phyloP scores from a whole-genome alignment of 352 stramenopile species.

The Globisporangium lucens region DNA sequence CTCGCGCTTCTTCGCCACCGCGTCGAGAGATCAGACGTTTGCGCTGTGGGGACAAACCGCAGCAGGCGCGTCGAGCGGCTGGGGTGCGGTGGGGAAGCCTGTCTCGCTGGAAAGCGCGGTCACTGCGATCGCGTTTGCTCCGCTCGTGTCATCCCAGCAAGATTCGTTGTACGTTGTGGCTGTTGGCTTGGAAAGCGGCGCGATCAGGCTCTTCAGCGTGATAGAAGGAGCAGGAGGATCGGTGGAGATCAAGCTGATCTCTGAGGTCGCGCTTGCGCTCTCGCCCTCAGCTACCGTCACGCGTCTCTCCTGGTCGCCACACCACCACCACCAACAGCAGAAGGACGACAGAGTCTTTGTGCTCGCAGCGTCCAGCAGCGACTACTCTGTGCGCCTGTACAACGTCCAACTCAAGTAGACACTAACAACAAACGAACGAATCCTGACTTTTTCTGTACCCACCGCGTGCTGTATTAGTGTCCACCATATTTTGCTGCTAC shows the following conservation, averaged over 20 bases:
- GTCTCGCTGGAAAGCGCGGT: conserved; percentile 41
- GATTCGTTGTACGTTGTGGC: conserved; percentile 34
- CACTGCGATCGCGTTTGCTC: conserved; percentile 61
- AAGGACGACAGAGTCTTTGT: not conserved
- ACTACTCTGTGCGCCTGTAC: conserved; percentile 58
- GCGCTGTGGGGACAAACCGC: conserved; percentile 38
- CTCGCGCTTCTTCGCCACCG: conserved; percentile 51
- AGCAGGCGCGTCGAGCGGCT: conserved; percentile 13
- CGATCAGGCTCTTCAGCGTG: conserved; percentile 39
- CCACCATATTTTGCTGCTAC: conserved; percentile 16
- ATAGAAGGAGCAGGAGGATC: not conserved
- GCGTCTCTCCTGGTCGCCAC: conserved; percentile 46
- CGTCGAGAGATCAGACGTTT: conserved; percentile 64
- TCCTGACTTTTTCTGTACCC: not conserved
- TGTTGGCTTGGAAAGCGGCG: conserved; percentile 58
- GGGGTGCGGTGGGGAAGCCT: conserved; percentile 18
- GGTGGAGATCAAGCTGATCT: conserved; percentile 14
- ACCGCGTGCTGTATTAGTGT: not conserved
- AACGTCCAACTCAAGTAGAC: conserved; percentile 23
- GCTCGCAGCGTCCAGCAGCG: conserved; percentile 43
- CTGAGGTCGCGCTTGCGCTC: conserved; percentile 21
- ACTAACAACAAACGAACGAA: not conserved
- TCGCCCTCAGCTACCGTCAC: conserved; percentile 39
- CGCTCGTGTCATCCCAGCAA: conserved; percentile 2
- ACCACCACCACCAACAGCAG: not conserved